A percentile compares a stretch with the other conserved stretches of the same genome.
phyloP scores from a whole-genome alignment of 305 asterid genomes.

The Fraxinus angustifolia region DNA sequence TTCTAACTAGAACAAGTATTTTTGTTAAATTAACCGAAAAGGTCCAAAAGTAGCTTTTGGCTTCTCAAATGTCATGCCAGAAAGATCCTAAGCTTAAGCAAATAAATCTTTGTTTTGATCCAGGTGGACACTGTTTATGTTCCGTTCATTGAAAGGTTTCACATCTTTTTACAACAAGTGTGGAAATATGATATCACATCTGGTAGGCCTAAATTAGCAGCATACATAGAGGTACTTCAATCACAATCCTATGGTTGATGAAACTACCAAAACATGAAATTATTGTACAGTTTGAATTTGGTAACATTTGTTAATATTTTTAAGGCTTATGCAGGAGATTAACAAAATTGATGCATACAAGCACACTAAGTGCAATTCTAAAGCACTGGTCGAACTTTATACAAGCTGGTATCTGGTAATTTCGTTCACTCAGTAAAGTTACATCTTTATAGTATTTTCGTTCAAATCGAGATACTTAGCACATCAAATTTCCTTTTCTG shows the following conservation, averaged over 20 bases:
- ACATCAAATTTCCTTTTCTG: neutral
- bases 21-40: neutral
- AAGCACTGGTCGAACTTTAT: conserved; percentile 30
- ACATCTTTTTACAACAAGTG: conserved; percentile 33
- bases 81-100: neutral
- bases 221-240: conserved; percentile 42
- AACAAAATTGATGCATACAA: conserved; percentile 62
- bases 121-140: conserved; percentile 50
- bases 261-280: neutral
- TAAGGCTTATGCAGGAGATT: conserved; percentile 37
- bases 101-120: conserved; percentile 6
- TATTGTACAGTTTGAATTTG: neutral
- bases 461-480: neutral
- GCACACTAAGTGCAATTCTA: conserved; percentile 50
- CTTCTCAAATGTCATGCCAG: neutral
- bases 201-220: conserved; percentile 55
- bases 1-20: neutral
- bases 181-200: conserved; percentile 45
- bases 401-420: conserved; percentile 35
- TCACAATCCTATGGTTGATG: neutral
- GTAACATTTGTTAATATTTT: neutral
- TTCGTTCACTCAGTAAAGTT: neutral
- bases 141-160: conserved; percentile 60
- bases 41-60: neutral
- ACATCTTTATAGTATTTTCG: neutral